phyloP scores from a whole-genome alignment of 148 eudicot species.

The Spergularia marina region DNA sequence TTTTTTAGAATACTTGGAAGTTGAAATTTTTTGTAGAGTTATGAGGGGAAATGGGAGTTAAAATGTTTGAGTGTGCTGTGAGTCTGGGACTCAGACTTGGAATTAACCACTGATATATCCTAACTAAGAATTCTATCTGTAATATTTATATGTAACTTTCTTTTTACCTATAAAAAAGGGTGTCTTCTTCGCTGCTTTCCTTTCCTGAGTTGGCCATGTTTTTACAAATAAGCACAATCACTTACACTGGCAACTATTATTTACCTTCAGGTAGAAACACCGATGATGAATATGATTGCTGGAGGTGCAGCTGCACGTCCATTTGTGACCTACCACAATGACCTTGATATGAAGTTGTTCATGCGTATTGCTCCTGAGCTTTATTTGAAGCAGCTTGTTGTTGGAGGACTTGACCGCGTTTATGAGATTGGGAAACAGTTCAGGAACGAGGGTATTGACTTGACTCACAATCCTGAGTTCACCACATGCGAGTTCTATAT shows the following conservation, averaged over 20 bases:
- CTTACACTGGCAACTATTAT: neutral
- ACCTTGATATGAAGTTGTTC: slow-evolving; percentile 76
- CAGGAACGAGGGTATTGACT: slow-evolving; percentile 92
- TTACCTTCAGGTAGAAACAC: slow-evolving; percentile 71
- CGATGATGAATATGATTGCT: slow-evolving; percentile 97
- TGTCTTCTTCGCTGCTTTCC: neutral
- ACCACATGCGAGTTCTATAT: slow-evolving; percentile 96
- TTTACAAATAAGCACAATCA: neutral
- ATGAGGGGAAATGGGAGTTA: too few relatives aligned
- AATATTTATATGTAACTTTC: neutral
- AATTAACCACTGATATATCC: too few relatives aligned
- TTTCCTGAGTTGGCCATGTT: neutral
- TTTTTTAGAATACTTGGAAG: too few relatives aligned
- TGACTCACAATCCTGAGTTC: slow-evolving; percentile 97
- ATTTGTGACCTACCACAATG: slow-evolving; percentile 93
- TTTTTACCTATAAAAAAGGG: too few relatives aligned
- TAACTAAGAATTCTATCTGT: neutral
- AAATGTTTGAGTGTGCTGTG: too few relatives aligned
- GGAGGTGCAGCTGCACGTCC: slow-evolving; percentile 99
- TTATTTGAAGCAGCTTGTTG: slow-evolving; percentile 88
- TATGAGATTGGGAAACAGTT: slow-evolving; percentile 97
- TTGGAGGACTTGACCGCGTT: too few relatives aligned
- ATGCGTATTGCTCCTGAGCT: slow-evolving; percentile 98
- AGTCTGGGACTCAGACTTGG: too few relatives aligned
- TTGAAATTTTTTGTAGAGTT: too few relatives aligned